Conservation (phyloP, 768 basidiomycete species). For the Ramaria rubella region DNA sequence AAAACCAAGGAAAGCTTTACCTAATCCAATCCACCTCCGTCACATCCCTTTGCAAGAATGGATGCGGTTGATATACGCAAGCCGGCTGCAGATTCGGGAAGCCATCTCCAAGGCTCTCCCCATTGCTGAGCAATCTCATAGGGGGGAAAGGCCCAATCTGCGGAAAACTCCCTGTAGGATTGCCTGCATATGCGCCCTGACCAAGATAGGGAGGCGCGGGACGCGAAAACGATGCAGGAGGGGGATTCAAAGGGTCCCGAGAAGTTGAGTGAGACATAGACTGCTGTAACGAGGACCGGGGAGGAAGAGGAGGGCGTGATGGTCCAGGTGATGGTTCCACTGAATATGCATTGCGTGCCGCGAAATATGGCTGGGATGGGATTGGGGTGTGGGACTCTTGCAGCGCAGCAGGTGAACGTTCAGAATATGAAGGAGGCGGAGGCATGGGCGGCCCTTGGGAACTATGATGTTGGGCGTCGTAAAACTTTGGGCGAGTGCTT, state of each 20-base stretch:
- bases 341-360: neutral
- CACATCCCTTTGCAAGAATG: slow-evolving; percentile 46
- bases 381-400: neutral
- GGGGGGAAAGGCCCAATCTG: slow-evolving; percentile 29
- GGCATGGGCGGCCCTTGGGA: neutral
- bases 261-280: neutral
- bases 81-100: slow-evolving; percentile 41
- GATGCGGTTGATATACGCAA: slow-evolving; percentile 34
- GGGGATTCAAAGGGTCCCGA: slow-evolving; percentile 6
- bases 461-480: too few relatives aligned
- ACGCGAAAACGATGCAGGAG: slow-evolving; percentile 6
- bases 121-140: slow-evolving; percentile 24
- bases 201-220: neutral
- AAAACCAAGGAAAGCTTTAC: too few relatives aligned
- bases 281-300: neutral
- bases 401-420: neutral
- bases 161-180: neutral
- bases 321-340: neutral
- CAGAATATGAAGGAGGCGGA: neutral
- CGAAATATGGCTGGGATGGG: neutral
- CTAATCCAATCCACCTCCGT: slow-evolving; percentile 44
- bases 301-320: neutral
- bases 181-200: neutral
- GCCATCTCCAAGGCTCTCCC: slow-evolving; percentile 33
- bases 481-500: too few relatives aligned